A percentile compares a stretch with the other conserved stretches of the same genome.
Conservation (phyloP, 192 early-diverging fungal genomes). For the Piromyces finnis region DNA sequence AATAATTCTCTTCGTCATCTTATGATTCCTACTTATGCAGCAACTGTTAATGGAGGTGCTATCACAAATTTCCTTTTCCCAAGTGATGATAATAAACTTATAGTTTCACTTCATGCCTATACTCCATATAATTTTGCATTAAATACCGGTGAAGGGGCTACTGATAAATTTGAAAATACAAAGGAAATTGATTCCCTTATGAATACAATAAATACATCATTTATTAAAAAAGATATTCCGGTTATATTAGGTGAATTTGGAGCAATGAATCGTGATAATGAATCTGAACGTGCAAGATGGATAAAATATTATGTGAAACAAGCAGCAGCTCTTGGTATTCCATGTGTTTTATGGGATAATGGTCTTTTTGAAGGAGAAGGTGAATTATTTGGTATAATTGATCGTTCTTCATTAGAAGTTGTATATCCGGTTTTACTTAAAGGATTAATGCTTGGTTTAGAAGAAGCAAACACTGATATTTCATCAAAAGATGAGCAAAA, state of each 20-base stretch:
- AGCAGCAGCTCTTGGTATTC: not conserved
- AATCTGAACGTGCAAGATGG: not conserved
- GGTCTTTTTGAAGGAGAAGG: not conserved
- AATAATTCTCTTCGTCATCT: not conserved
- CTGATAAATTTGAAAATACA: not conserved
- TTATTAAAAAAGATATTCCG: not conserved
- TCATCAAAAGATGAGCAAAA: no score
- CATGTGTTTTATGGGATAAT: not conserved
- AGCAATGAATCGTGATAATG: not conserved
- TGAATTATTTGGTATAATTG: not conserved
- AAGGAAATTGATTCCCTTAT: not conserved
- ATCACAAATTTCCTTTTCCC: not conserved
- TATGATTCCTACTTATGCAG: not conserved
- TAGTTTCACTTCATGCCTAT: not conserved
- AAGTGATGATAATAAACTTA: not conserved
- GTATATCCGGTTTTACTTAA: not conserved
- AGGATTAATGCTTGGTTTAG: not conserved
- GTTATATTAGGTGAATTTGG: not conserved
- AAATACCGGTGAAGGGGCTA: not conserved
- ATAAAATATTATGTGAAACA: not conserved
- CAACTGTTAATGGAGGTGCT: not conserved
- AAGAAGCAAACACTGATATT: no score
- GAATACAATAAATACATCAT: not conserved
- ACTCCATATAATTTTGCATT: not conserved
- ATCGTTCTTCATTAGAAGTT: not conserved